phyloP scores from a whole-genome alignment of 306 rosid species.

The Prosopis cineraria region DNA sequence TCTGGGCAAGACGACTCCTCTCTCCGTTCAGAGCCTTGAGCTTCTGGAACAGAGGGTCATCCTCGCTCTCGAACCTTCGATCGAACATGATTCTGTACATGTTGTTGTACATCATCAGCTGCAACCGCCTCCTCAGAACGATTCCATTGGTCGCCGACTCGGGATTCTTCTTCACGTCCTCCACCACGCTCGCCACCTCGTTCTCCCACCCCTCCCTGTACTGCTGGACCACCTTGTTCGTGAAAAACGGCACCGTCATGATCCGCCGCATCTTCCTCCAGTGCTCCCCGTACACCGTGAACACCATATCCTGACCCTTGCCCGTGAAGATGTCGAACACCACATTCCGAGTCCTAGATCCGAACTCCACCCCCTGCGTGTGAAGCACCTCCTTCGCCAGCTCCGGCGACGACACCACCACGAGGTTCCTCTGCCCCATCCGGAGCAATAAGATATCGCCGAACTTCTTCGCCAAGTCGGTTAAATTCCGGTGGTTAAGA shows the following conservation, averaged over 20 bases:
- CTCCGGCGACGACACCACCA: conserved; percentile 76
- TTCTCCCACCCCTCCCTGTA: conserved; percentile 70
- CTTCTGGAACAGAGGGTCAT: conserved; percentile 60
- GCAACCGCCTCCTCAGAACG: conserved; percentile 62
- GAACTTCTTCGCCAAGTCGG: conserved; percentile 68
- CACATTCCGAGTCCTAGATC: conserved; percentile 77
- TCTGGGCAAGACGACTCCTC: conserved; percentile 81
- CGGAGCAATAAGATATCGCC: conserved; percentile 75
- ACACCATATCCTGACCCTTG: conserved; percentile 84
- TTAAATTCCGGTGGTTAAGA: conserved; percentile 78
- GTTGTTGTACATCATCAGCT: conserved; percentile 84
- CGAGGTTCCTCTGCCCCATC: conserved; percentile 82
- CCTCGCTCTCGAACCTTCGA: conserved; percentile 65
- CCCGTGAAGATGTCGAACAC: conserved; percentile 88
- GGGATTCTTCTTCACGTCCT: conserved; percentile 60
- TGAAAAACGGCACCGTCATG: conserved; percentile 86
- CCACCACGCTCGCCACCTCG: conserved; percentile 70
- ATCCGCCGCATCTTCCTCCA: conserved; percentile 86
- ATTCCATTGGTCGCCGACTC: conserved; percentile 57
- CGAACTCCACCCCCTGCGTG: conserved; percentile 86
- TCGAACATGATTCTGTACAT: conserved; percentile 85
- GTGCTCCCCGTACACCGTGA: conserved; percentile 89
- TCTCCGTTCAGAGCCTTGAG: conserved; percentile 67
- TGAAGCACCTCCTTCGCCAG: conserved; percentile 77
- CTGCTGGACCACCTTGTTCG: conserved; percentile 87